Evolutionary conservation across 108 stramenopile species (phyloP), one percentile per base, ranked within the genome.

Genomic region (Conticribra weissflogii): DNA sequence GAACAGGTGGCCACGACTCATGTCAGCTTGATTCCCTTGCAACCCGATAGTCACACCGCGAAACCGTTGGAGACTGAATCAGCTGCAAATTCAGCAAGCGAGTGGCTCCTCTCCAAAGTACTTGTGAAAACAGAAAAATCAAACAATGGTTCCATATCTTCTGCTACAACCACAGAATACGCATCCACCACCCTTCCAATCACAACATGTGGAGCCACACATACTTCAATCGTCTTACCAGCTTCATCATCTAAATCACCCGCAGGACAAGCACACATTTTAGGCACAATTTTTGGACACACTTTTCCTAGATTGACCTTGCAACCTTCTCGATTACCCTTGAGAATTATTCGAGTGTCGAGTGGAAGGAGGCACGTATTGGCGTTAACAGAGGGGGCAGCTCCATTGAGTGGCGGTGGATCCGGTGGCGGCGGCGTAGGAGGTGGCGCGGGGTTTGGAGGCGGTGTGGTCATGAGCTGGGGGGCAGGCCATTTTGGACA

Each of bases 401-500:
- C 25, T 12, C 45, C 45, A 50, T n/a, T 3, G 16, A 28, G 29
- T 17, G 15, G 31, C 17, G 56, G 55, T 22, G 21, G 50, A 21
- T 3, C 4, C 9, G 19, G 50, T n/a, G n/a, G n/a, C 3, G 50
- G 50, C 4, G 21, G 50, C 4, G 19, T 8, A 3, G 50, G 50
- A 51, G 19, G 50, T 51, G 50, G 46, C 0, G 46, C 16, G 2
- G 30, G 50, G 15, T 21, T 27, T 33, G 72, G 63, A 3, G 88
- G 87, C 12, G 63, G 83, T 7, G 85, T 87, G 3, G 87, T 92
- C 16, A 64, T 85, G 48, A 79, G 82, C 54, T 94, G 90, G 90
- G 93, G 93, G 3, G 89, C 90, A 12, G 93, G 93, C 30, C 90
- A 94, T 68, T 94, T 94, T 84, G 93, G 93, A 25, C 93, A 94